phyloP scores from a whole-genome alignment of 2,329 filamentous ascomycete genomes.

The Albifimbria verrucaria region DNA sequence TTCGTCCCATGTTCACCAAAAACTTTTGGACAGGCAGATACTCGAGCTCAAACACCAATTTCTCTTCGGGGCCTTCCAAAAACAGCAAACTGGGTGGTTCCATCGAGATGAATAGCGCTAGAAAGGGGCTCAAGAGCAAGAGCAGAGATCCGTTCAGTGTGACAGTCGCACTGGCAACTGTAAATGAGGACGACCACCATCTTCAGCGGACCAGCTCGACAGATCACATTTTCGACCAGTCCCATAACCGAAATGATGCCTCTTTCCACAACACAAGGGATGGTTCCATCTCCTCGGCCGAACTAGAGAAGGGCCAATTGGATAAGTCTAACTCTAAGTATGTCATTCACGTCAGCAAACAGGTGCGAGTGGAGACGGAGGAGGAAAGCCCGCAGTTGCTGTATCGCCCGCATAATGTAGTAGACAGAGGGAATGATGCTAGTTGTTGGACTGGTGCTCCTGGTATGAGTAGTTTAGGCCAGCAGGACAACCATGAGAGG shows the following conservation, averaged over 20 bases:
- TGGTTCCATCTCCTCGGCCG: conserved; percentile 1
- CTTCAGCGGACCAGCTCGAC: conserved; percentile 3
- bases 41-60: neutral
- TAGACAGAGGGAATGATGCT: neutral
- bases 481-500: too few species aligned
- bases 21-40: conserved; percentile 17
- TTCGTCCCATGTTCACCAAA: conserved; percentile 22
- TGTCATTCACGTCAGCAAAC: conserved; percentile 11
- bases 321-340: conserved; percentile 3
- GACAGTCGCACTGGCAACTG: conserved; percentile 8
- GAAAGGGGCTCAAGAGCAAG: conserved; percentile 6
- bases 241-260: neutral
- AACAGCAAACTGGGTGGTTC: conserved; percentile 6
- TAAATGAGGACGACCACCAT: conserved; percentile 5
- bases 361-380: neutral
- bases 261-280: neutral
- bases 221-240: conserved; percentile 7
- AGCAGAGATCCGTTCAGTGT: conserved; percentile 12
- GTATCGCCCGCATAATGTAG: neutral
- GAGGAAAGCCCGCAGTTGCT: neutral
- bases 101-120: conserved; percentile 5
- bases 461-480: too few species aligned
- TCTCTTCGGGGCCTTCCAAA: conserved; percentile 9
- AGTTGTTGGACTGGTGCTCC: neutral
- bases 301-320: conserved; percentile 9